Percentiles rank a stretch among this genome's conserved stretches.
Evolutionary conservation across 768 basidiomycete genomes (phyloP).

Genomic region (Mycena indigotica): DNA sequence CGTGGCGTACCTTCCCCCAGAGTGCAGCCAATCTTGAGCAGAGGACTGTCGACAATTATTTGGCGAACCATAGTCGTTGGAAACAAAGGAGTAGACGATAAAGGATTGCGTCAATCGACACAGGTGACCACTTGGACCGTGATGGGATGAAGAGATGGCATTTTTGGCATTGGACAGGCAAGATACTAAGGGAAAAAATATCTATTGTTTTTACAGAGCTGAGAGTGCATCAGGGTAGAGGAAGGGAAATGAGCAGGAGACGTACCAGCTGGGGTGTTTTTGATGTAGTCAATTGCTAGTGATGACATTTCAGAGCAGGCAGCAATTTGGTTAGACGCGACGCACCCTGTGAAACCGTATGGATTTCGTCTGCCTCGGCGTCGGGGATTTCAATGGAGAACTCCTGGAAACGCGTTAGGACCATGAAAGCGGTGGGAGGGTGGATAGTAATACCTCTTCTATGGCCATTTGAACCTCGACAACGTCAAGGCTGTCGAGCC

Average conservation of each 20-base stretch:
- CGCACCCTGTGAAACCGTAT: slow-evolving; percentile 87
- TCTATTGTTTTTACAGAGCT: slow-evolving; percentile 51
- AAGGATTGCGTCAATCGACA: slow-evolving; percentile 6
- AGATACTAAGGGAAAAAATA: slow-evolving; percentile 39
- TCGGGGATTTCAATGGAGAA: slow-evolving; percentile 98
- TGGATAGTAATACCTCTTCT: slow-evolving; percentile 83
- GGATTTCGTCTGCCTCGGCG: slow-evolving; percentile 92
- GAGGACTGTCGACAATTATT: slow-evolving; percentile 47
- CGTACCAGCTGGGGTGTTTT: slow-evolving; percentile 23
- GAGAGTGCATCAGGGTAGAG: slow-evolving; percentile 21
- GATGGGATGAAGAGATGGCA: slow-evolving; percentile 18
- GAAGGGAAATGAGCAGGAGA: slow-evolving; percentile 4
- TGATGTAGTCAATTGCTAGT: slow-evolving; percentile 19
- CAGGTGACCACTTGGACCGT: slow-evolving; percentile 16
- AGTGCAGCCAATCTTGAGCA: slow-evolving; percentile 55
- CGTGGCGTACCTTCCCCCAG: slow-evolving; percentile 60
- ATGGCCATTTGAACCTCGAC: slow-evolving; percentile 99
- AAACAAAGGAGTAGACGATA: slow-evolving; percentile 19
- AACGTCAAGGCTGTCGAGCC: slow-evolving; percentile 92
- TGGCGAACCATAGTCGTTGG: slow-evolving; percentile 24
- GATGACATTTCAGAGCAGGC: slow-evolving; percentile 14
- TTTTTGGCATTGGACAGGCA: slow-evolving; percentile 39
- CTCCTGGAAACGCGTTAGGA: slow-evolving; percentile 55
- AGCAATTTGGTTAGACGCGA: slow-evolving; percentile 13
- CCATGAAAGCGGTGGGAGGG: slow-evolving; percentile 2